phyloP scores from a whole-genome alignment of 1,284 basidiomycete genomes.

The Mrakiaceae sp. region DNA sequence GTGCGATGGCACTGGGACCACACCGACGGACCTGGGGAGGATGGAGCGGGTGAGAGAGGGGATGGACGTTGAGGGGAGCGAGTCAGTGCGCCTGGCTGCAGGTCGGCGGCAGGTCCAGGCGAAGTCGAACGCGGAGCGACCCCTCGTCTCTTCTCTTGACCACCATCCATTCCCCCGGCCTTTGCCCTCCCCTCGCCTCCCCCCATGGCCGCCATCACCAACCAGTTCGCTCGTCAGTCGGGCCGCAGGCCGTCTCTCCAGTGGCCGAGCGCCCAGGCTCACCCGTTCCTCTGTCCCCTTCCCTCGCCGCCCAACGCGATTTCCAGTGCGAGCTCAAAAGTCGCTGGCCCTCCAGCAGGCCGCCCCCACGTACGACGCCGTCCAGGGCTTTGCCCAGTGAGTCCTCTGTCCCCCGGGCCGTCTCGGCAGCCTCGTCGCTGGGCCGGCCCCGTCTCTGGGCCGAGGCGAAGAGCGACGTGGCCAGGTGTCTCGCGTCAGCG shows the following conservation, averaged over 20 bases:
- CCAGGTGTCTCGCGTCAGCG: too few relatives aligned
- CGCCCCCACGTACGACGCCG: constrained; percentile 59
- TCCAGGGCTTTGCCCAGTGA: constrained; percentile 52
- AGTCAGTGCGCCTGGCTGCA: too few relatives aligned
- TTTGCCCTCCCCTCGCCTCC: constrained; percentile 26
- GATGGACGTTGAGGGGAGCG: not conserved
- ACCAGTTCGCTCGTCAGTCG: constrained; percentile 15
- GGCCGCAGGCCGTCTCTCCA: not conserved
- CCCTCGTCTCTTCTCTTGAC: too few relatives aligned
- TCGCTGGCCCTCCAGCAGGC: constrained; percentile 72
- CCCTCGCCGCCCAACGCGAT: not conserved
- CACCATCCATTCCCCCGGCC: too few relatives aligned
- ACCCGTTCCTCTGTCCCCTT: not conserved
- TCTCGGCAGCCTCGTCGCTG: too few relatives aligned
- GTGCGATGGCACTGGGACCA: too few relatives aligned
- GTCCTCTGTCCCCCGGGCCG: constrained; percentile 15
- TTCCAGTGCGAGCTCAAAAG: constrained; percentile 62
- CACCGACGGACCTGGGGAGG: not conserved
- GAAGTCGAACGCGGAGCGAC: too few relatives aligned
- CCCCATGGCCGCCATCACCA: constrained; percentile 4
- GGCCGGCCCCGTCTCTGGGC: too few relatives aligned
- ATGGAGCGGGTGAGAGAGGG: not conserved
- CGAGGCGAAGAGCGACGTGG: too few relatives aligned
- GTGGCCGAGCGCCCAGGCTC: not conserved
- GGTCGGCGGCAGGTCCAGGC: too few relatives aligned